Evolutionary conservation across 1,284 basidiomycete genomes (phyloP).

Genomic region (Hypsizygus ulmarius): DNA sequence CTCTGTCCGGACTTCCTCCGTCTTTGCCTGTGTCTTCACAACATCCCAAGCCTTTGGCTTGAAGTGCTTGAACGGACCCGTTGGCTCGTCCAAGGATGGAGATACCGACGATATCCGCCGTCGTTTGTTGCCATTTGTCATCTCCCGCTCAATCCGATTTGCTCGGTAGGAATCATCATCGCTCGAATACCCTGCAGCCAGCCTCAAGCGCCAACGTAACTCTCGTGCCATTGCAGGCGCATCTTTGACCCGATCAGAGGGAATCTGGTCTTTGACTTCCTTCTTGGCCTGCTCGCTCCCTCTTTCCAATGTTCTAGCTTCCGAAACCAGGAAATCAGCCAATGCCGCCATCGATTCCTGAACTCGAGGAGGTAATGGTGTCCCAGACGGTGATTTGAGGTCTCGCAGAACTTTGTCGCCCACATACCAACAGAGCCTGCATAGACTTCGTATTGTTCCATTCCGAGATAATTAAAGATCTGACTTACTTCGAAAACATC

Average conservation of each 20-base stretch:
- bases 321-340: slow-evolving; percentile 76
- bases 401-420: slow-evolving; percentile 76
- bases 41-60: slow-evolving; percentile 64
- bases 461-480: slow-evolving; percentile 2
- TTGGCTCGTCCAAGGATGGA: slow-evolving; percentile 24
- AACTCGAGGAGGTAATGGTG: slow-evolving; percentile 61
- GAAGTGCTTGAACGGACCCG: slow-evolving; percentile 58
- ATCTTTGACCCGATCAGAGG: slow-evolving; percentile 78
- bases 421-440: slow-evolving; percentile 87
- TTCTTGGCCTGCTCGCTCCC: slow-evolving; percentile 61
- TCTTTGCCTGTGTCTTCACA: slow-evolving; percentile 40
- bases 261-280: slow-evolving; percentile 77
- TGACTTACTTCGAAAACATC: slow-evolving; percentile 69
- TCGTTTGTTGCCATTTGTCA: slow-evolving; percentile 46
- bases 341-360: slow-evolving; percentile 71
- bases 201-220: slow-evolving; percentile 73
- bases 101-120: slow-evolving; percentile 45
- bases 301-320: slow-evolving; percentile 68
- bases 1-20: slow-evolving; percentile 36
- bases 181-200: slow-evolving; percentile 63
- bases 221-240: slow-evolving; percentile 76
- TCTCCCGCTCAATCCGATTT: slow-evolving; percentile 21
- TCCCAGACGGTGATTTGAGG: slow-evolving; percentile 53
- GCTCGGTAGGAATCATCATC: slow-evolving; percentile 59
- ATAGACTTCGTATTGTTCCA: slow-evolving; percentile 1